Base-by-base conservation (phyloP, 768 basidiomycete species). In the Mycena rebaudengoi region DNA sequence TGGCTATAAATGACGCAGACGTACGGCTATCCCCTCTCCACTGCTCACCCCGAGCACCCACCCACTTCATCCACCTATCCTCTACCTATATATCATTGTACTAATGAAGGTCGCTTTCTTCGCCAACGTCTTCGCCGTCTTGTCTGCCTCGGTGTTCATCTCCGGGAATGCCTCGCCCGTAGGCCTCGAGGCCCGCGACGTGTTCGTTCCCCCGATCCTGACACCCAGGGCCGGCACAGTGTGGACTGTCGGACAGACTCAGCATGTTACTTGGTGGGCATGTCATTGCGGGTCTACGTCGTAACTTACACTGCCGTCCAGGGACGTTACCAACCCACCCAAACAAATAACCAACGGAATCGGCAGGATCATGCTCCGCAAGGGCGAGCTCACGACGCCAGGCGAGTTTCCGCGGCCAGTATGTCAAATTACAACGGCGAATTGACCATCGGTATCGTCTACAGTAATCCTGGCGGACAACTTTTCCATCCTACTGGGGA, bases 401-500 rank as follows among this genome's bases (percentile, higher is more conserved):
- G 41, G 77, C 35, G 1, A 48, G 32, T 21, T 33, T 28, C 14
- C 16, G n/a, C 30, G n/a, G 18, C 12, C 6, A 29, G n/a, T n/a
- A 45, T 45, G 43, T n/a, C 43, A 21, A n/a, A 7, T 18, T 7
- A 13, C 12, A 21, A 60, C 21, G 23, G 6, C 25, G 30, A 43
- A 6, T 41, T 48, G 44, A 25, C 4, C n/a, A n/a, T 53, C 14
- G 21, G 41, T 37, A 33, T 4, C 59, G 13, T 35, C 11, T 45
- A 25, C 33, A 74, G 73, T 71, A 5, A 60, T 65, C 20, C 68
- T 81, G 48, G 74, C 72, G 3, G 44, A 44, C 7, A 65, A 55
- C 16, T 76, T 81, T 61, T 50, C 73, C 32, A 73, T 82, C 48
- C 51, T 67, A 14, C 48, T 62, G 7, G 80, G 80, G 10, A 14